Conservation (phyloP, 495 filamentous ascomycete genomes). For the Talaromyces trachyspermus region DNA sequence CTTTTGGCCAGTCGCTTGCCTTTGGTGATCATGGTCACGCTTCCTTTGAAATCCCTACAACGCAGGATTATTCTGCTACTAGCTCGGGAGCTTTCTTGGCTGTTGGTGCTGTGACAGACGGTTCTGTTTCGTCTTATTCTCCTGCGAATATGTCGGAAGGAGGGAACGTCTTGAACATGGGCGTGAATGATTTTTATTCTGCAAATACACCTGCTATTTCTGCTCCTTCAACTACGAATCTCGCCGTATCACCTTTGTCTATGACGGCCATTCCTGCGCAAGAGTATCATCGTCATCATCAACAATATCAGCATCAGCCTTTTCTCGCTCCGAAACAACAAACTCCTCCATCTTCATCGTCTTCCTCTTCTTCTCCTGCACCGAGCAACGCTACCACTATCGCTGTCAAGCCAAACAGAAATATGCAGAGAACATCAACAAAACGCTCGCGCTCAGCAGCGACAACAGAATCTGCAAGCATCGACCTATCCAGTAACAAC, state of each 20-base stretch:
- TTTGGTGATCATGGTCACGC: slow-evolving; percentile 1
- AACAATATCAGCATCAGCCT: background rate
- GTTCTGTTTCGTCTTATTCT: slow-evolving; percentile 1
- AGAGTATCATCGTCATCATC: slow-evolving; percentile 1
- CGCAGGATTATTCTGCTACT: background rate
- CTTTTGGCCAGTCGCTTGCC: background rate
- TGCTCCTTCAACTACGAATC: background rate
- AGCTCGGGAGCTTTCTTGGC: background rate
- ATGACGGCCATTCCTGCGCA: background rate
- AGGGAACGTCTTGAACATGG: slow-evolving; percentile 1
- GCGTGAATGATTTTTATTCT: slow-evolving; percentile 6
- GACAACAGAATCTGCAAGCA: background rate
- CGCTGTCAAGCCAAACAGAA: too few relatives aligned
- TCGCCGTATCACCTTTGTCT: background rate
- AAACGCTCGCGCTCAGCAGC: slow-evolving; percentile 7
- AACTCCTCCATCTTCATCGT: background rate
- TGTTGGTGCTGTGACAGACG: slow-evolving; percentile 1
- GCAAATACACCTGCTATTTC: background rate
- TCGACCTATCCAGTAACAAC: slow-evolving; percentile 5
- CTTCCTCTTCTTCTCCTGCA: slow-evolving; percentile 1
- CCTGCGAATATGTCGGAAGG: slow-evolving; percentile 1
- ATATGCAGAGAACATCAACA: background rate
- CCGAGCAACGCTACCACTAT: background rate
- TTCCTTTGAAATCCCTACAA: background rate
- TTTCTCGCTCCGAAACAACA: slow-evolving; percentile 6